phyloP scores from a whole-genome alignment of 148 eudicot species.

The Rhododendron mucronatum region DNA sequence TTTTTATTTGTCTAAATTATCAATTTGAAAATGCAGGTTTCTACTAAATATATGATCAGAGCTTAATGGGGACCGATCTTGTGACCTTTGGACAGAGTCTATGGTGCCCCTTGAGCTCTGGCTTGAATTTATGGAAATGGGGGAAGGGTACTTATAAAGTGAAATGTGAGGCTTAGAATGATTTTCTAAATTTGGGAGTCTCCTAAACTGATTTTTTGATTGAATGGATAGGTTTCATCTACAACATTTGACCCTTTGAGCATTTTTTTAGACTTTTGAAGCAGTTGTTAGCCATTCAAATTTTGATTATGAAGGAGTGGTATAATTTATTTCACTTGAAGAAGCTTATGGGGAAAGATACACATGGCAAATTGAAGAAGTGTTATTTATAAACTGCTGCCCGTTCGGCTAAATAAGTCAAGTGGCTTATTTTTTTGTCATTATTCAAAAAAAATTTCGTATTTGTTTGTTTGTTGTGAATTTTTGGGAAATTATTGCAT shows the following conservation, averaged over 20 bases:
- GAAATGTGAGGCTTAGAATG: background rate
- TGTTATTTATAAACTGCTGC: background rate
- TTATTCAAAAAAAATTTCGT: too few relatives aligned
- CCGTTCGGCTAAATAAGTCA: too few relatives aligned
- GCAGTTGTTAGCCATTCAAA: background rate
- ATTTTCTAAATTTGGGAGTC: background rate
- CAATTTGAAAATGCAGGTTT: background rate
- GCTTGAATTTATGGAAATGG: background rate
- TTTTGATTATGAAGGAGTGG: background rate
- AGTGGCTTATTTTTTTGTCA: too few relatives aligned
- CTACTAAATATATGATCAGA: background rate
- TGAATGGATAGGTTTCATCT: background rate
- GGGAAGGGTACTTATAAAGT: background rate
- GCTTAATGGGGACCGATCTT: background rate
- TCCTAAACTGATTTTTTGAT: background rate
- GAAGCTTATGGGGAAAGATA: background rate
- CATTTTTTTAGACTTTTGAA: background rate
- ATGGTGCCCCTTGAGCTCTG: conserved; percentile 3
- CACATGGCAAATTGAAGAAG: background rate
- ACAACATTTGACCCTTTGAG: background rate
- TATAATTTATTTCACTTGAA: background rate
- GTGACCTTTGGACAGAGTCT: background rate
- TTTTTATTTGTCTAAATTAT: background rate
- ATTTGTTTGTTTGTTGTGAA: too few relatives aligned
- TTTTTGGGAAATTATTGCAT: too few relatives aligned